A percentile compares a stretch with the other conserved stretches of the same genome.
Conservation (phyloP, 352 stramenopile species). For the Globisporangium acanthophoron region DNA sequence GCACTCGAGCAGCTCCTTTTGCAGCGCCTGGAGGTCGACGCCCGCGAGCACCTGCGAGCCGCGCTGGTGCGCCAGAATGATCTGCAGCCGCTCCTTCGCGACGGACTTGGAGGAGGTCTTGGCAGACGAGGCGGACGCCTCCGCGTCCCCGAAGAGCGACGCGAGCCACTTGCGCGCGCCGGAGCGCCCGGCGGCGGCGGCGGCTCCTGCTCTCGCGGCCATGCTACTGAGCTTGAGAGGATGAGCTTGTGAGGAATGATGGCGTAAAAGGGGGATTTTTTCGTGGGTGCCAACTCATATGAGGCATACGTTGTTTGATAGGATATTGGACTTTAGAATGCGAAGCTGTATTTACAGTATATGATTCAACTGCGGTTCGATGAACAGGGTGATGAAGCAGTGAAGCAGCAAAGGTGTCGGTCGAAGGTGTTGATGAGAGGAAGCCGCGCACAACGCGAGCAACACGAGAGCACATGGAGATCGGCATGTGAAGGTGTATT, state of each 20-base stretch:
- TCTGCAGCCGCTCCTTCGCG: conserved; percentile 85
- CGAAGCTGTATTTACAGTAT: neutral
- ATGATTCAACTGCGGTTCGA: no score
- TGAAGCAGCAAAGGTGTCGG: no score
- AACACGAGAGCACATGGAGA: neutral
- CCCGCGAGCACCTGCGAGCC: conserved; percentile 79
- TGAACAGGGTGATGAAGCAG: no score
- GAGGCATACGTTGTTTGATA: neutral
- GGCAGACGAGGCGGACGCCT: conserved; percentile 15
- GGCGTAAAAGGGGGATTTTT: neutral
- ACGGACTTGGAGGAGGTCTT: conserved; percentile 61
- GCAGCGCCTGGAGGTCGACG: conserved; percentile 72
- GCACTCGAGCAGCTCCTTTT: conserved; percentile 81
- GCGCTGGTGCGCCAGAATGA: conserved; percentile 85
- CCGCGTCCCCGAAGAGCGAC: conserved; percentile 61
- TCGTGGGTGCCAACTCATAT: no score
- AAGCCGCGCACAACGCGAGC: neutral
- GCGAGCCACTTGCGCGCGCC: conserved; percentile 78
- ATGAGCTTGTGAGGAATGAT: neutral
- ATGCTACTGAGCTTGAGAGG: conserved; percentile 11
- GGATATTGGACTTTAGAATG: neutral
- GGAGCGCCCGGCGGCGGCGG: conserved; percentile 27
- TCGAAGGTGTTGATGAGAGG: neutral
- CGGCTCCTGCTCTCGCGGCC: conserved; percentile 39
- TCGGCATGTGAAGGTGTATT: neutral